Evolutionary conservation across 371 early-diverging fungal genomes (phyloP).

Genomic region (Mucor ambiguus): DNA sequence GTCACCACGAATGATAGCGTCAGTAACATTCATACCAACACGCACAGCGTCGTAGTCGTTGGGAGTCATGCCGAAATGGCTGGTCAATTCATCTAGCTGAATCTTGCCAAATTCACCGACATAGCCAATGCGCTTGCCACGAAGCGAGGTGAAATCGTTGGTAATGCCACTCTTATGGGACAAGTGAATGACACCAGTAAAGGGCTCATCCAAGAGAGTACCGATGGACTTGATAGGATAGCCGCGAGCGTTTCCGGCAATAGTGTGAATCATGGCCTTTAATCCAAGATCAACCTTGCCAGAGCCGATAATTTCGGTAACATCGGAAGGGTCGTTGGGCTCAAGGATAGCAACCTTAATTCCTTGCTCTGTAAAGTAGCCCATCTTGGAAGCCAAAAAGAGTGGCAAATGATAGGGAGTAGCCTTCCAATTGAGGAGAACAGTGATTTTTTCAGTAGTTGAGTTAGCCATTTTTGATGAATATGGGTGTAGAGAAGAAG

Average conservation of each 20-base stretch:
- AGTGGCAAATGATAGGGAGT: constrained; percentile 70
- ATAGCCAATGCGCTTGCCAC: constrained; percentile 66
- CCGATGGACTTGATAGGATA: constrained; percentile 69
- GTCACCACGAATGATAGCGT: constrained; percentile 60
- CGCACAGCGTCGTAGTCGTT: constrained; percentile 63
- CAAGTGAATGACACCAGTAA: constrained; percentile 67
- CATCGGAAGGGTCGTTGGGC: constrained; percentile 67
- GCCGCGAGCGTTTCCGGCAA: constrained; percentile 69
- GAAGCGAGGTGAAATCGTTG: constrained; percentile 53
- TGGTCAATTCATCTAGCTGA: constrained; percentile 65
- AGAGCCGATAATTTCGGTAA: constrained; percentile 68
- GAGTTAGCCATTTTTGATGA: constrained; percentile 18
- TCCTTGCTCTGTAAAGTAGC: constrained; percentile 62
- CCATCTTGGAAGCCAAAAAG: constrained; percentile 64
- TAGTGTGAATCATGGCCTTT: constrained; percentile 77
- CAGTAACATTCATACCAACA: constrained; percentile 72
- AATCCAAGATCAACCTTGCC: constrained; percentile 67
- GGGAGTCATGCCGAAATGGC: constrained; percentile 63
- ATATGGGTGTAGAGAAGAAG: not conserved
- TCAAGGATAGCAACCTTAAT: constrained; percentile 69
- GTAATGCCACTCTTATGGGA: constrained; percentile 59
- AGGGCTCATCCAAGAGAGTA: constrained; percentile 68
- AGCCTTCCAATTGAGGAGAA: constrained; percentile 63
- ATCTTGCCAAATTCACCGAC: constrained; percentile 72
- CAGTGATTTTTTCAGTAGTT: constrained; percentile 61